Base-by-base conservation (phyloP, 805 yeast genomes). In the Yamadazyma paraphyllophila region DNA sequence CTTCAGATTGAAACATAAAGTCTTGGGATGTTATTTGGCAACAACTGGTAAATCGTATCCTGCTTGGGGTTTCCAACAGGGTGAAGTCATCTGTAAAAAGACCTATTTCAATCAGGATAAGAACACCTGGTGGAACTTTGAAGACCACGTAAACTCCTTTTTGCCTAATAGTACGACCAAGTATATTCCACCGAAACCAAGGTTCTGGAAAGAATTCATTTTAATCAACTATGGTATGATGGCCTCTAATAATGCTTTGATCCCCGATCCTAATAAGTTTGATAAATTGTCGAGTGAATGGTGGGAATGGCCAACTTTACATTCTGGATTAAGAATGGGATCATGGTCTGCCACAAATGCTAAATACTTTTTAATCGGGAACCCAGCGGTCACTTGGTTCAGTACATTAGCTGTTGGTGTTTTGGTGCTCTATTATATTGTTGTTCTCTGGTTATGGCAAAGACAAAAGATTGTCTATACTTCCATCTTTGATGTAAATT, bases 291-390 rank as follows among this genome's bases (percentile, higher is more conserved):
- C 90, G 1, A 83, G 92, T 12, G 64, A 74, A 45, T 86, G 88
- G 63, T 87, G 94, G 92, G 87, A 87, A 71, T 87, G 96, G 96
- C 96, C 96, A 41, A 78, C 83, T n/a, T 71, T 86, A 58, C 74
- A 81, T 48, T 77, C 73, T 39, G 96, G 96, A 48, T 77, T 87
- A 53, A 77, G 96, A 65, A 73, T 86, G 75, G 83, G 88, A 65
- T 76, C 80, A 11, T 86, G 94, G 94, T 71, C 74, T 37, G 76
- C 76, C 36, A 77, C 74, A 7, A 73, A 67, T 47, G 71, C 76
- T 53, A 82, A 82, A 58, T 86, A 83, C 62, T 85, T 78, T 64
- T 63, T 86, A 53, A 71, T 86, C 47, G 92, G 94, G 1, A 82
- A 89, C 25, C 92, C 92, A 9, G 82, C 85, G 34, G 81, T 86